Evolutionary conservation across 305 asterid genomes (phyloP), one percentile per base, ranked within the genome.

Genomic region (Fraxinus angustifolia): DNA sequence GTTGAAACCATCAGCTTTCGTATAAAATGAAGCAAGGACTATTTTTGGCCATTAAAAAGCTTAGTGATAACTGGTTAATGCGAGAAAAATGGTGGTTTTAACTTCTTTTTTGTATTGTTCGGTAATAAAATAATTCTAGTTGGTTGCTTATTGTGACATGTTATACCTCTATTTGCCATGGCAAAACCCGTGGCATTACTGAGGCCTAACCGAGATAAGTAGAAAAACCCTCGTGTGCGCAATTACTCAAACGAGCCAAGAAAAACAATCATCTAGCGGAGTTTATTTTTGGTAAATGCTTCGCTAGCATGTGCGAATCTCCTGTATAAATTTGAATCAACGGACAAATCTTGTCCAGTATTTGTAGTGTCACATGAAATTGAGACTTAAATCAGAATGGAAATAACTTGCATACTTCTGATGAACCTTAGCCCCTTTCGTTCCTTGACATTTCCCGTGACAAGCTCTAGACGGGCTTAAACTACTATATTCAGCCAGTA

Each of bases 361-460:
- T 56, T 56, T 16, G 19, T 17, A 11, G 65, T 56, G 21, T n/a
- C 65, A 56, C 26, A 0, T 56, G 26, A 56, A 17, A 48, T 16
- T 48, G 60, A 48, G 21, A 48, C 60, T 48, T 14, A 0, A 4
- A 50, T 50, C 65, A 56, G 10, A 56, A n/a, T 56, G 65, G 19
- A 53, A 17, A 53, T 53, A 53, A 17, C 26, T 53, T 53, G 65
- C 65, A 16, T 53, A 16, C 65, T 53, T n/a, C 65, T 53, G 65
- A n/a, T 53, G 65, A 53, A 16, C 65, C 21, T 1, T 17, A n/a
- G 65, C 56, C 80, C 5, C 35, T 48, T 34, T 56, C 81, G n/a
- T 85, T 83, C 42, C 77, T 81, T 11, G 91, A 87, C 76, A 70
- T 45, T n/a, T 42, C 71, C 0, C 87, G 88, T 8, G 76, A 89